Conservation (phyloP, 495 filamentous ascomycete species). For the Platismatia glauca region DNA sequence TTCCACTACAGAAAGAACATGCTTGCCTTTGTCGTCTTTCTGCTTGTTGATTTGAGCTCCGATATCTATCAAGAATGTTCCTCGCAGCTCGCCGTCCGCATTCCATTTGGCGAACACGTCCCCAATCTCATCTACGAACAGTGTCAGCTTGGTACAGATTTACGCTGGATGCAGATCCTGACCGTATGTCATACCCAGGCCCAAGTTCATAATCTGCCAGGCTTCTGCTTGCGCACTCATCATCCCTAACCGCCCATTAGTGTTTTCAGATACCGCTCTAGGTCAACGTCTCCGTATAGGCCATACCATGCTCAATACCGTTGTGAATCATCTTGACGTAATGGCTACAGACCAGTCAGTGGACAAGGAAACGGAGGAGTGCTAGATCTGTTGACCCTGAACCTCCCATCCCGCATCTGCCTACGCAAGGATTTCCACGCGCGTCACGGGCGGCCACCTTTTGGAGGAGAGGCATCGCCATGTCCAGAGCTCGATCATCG, state of each 20-base stretch:
- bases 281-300: not conserved
- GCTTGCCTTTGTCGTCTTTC: constrained; percentile 38
- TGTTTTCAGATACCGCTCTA: not conserved
- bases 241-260: constrained; percentile 39
- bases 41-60: constrained; percentile 52
- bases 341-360: constrained; percentile 27
- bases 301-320: constrained; percentile 52
- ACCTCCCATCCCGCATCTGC: constrained; percentile 51
- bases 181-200: constrained; percentile 47
- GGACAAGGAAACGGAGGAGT: not conserved
- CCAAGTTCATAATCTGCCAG: constrained; percentile 54
- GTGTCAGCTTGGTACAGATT: not conserved
- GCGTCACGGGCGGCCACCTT: constrained; percentile 52
- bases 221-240: constrained; percentile 51
- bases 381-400: constrained; percentile 33
- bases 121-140: constrained; percentile 44
- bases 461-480: constrained; percentile 56
- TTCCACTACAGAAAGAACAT: constrained; percentile 55
- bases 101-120: constrained; percentile 55
- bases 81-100: constrained; percentile 44
- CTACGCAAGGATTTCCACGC: constrained; percentile 53
- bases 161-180: not conserved
- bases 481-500: constrained; percentile 45
- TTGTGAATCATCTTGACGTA: constrained; percentile 77
- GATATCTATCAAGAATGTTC: constrained; percentile 56